Conservation (phyloP, 2,329 filamentous ascomycete species). For the Neoascochyta sp. region DNA sequence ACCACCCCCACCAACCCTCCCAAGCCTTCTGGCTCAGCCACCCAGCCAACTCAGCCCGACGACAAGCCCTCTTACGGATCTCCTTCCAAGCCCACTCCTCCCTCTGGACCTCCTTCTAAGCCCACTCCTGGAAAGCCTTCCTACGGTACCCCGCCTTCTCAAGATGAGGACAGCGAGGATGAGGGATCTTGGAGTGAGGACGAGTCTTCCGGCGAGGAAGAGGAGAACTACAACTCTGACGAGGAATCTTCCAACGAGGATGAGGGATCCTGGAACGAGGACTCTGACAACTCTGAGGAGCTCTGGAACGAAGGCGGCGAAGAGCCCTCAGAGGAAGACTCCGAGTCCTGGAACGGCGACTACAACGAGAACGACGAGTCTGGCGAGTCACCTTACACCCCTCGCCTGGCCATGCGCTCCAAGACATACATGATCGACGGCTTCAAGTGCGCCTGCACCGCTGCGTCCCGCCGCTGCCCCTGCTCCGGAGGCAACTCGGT, state of each 20-base stretch:
- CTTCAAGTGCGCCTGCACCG: conserved; percentile 29
- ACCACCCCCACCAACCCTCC: conserved; percentile 11
- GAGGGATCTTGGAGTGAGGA: conserved; percentile 6
- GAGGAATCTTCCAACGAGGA: conserved; percentile 1
- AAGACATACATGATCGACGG: conserved; percentile 27
- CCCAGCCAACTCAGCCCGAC: conserved; percentile 10
- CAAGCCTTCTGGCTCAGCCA: conserved; percentile 9
- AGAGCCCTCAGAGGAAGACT: conserved; percentile 1
- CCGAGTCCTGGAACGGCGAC: conserved; percentile 4
- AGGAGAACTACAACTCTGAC: conserved; percentile 5
- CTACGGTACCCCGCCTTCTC: conserved; percentile 2
- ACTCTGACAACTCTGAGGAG: conserved; percentile 3
- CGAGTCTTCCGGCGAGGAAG: conserved; percentile 5
- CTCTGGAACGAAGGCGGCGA: conserved; percentile 3
- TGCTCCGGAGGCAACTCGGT: conserved; percentile 11
- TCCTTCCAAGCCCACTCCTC: conserved; percentile 3
- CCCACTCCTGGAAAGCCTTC: conserved; percentile 4
- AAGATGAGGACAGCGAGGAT: conserved; percentile 3
- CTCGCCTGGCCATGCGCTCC: no score
- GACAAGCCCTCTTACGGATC: conserved; percentile 3
- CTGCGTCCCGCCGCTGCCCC: conserved; percentile 16
- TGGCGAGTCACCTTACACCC: no score
- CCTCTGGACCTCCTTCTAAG: conserved; percentile 4
- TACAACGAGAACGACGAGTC: conserved; percentile 6
- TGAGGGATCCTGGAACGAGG: conserved; percentile 1